These are phyloP conservation scores for Fusarium hostae DNA, from an alignment of 2,329 filamentous ascomycete species.

Conservation along the genomic window DNA sequence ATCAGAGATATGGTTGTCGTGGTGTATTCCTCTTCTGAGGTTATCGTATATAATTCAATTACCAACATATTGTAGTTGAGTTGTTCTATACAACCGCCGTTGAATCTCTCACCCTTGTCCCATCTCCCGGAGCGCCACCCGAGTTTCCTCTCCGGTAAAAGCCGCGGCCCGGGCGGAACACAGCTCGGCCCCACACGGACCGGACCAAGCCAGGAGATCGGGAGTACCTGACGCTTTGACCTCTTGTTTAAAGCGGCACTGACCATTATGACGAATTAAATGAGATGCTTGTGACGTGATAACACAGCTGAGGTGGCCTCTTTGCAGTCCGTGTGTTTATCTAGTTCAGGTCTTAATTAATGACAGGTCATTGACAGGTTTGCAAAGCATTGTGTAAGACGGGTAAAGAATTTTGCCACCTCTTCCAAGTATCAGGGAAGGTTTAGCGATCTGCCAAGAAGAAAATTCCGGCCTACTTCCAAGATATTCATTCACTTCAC, in stretches of 20 bases:
- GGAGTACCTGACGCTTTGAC: neutral
- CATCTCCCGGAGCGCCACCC: neutral
- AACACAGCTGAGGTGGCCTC: neutral
- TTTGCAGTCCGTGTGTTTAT: neutral
- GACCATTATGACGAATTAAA: neutral
- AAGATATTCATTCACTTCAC: neutral
- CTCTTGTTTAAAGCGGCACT: neutral
- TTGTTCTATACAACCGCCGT: neutral
- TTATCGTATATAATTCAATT: neutral
- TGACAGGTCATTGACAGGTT: constrained; percentile 3
- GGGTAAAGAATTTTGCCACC: neutral
- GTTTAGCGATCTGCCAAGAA: neutral
- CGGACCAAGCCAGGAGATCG: neutral
- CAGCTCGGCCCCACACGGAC: neutral
- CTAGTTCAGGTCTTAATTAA: constrained; percentile 1
- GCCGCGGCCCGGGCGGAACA: neutral
- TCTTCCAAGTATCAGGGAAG: neutral
- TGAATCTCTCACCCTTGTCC: neutral
- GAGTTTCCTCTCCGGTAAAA: neutral
- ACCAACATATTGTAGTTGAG: too few relatives aligned
- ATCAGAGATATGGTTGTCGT: neutral
- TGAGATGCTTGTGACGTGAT: neutral
- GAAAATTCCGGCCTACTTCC: neutral
- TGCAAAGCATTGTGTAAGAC: neutral
- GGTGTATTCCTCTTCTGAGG: neutral